Evolutionary conservation across 169 alveolate species (phyloP).

Genomic region (Hepatocystis sp.): DNA sequence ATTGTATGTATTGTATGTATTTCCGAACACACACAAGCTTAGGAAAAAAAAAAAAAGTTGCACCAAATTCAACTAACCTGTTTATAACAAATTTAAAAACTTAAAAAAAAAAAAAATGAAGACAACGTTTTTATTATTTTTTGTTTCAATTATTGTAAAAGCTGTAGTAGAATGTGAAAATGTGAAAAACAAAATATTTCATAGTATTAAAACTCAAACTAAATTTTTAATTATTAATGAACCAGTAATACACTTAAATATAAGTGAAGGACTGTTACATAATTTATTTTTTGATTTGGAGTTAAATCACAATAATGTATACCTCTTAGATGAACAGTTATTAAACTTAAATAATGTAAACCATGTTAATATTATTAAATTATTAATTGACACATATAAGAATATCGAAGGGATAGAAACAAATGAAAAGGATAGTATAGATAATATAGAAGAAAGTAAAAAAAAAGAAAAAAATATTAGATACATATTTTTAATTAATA

Average conservation of each 20-base stretch:
- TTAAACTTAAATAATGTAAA: conserved; percentile 27
- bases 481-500: conserved; percentile 17
- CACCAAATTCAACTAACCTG: no score
- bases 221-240: conserved; percentile 45
- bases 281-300: conserved; percentile 54
- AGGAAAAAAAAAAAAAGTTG: no score
- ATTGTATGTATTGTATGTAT: no score
- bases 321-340: conserved; percentile 32
- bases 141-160: background rate
- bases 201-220: conserved; percentile 16
- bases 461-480: conserved; percentile 18
- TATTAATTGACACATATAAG: conserved; percentile 21
- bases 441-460: no score
- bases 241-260: conserved; percentile 37
- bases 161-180: conserved; percentile 4
- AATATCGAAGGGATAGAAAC: background rate
- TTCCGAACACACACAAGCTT: no score
- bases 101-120: no score
- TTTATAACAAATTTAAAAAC: no score
- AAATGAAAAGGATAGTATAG: background rate
- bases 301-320: conserved; percentile 16
- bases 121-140: no score
- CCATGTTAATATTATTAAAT: conserved; percentile 13
- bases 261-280: conserved; percentile 34
- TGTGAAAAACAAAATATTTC: conserved; percentile 50